Evolutionary conservation across 2,329 filamentous ascomycete species (phyloP), one percentile per base, ranked within the genome.

Genomic region (Zelopaecilomyces penicillatus): DNA sequence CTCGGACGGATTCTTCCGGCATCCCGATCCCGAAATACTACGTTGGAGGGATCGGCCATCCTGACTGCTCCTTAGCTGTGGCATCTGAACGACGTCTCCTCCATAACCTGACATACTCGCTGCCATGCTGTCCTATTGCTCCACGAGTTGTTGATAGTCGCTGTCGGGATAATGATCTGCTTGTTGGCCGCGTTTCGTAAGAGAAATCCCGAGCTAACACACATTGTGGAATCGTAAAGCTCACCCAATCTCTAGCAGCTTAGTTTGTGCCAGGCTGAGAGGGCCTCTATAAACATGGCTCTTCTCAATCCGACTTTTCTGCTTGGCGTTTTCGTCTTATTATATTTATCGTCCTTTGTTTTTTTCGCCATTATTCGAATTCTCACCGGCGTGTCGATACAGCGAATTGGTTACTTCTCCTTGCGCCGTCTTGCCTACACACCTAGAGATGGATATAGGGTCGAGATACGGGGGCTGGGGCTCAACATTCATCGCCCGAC

Each of bases 321-420:
- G 53, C 80, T 95, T 58, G 91, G 91, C 63, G 74, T 95, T 55
- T 58, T 90, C 62, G 81, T 97, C 56, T 76, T 97, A 52, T 71
- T 87, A 50, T 98, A 97, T 69, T 78, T 98, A 37, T 85, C 82
- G 50, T 89, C 91, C 50, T 98, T 98, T 61, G 83, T 98, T 49
- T 65, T 96, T 48, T 95, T 98, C 65, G 93, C 93, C 58, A 78
- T 97, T 55, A 69, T 98, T 52, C 88, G 93, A 54, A 90, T 97
- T 56, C 74, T 91, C 50, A 97, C 91, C 32, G 93, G 93, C 50
- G 74, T 98, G 46, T 98, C 93, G 5, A 95, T 98, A 53, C 94
- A 98, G 67, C 82, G 93, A 54, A 79, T 98, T 55, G 93, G 93
- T 51, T 95, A 94, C 64, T 82, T 94, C 54, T 95, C 93, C 32